phyloP scores from a whole-genome alignment of 805 yeast genomes.

The Komagataella ulmi region DNA sequence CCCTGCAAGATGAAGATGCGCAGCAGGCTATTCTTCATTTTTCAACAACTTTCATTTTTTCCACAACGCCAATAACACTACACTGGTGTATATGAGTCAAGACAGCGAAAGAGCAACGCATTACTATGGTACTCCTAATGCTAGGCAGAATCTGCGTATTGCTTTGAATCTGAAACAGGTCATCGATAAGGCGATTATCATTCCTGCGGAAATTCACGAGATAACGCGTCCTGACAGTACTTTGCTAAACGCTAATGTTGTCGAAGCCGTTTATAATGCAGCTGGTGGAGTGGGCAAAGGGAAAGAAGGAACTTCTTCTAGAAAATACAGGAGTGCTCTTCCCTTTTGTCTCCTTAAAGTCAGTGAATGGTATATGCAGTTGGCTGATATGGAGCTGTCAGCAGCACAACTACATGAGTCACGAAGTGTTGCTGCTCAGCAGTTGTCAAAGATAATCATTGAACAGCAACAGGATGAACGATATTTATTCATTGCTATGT shows the following conservation, averaged over 20 bases:
- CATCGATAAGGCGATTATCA: slow-evolving; percentile 61
- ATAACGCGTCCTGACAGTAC: slow-evolving; percentile 46
- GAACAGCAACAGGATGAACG: slow-evolving; percentile 47
- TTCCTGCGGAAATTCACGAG: slow-evolving; percentile 35
- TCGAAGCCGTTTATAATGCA: slow-evolving; percentile 51
- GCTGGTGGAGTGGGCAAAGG: slow-evolving; percentile 73
- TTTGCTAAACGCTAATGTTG: slow-evolving; percentile 42
- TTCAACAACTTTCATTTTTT: no score
- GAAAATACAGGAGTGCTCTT: slow-evolving; percentile 53
- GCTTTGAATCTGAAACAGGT: slow-evolving; percentile 61
- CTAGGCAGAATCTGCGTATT: slow-evolving; percentile 56
- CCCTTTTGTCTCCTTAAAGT: slow-evolving; percentile 64
- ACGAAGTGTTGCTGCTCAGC: slow-evolving; percentile 61
- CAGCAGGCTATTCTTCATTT: no score
- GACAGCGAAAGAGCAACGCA: not conserved
- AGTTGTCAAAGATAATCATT: slow-evolving; percentile 55
- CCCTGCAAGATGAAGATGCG: no score
- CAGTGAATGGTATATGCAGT: slow-evolving; percentile 63
- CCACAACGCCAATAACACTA: no score
- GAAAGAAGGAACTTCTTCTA: slow-evolving; percentile 34
- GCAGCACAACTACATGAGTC: slow-evolving; percentile 51
- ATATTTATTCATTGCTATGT: slow-evolving; percentile 58
- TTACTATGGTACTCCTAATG: slow-evolving; percentile 29
- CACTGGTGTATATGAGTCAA: not conserved
- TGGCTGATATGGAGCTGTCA: slow-evolving; percentile 45